A percentile compares a stretch with the other conserved stretches of the same genome.
Conservation (phyloP, 805 yeast species). For the Wickerhamomyces queroliae region DNA sequence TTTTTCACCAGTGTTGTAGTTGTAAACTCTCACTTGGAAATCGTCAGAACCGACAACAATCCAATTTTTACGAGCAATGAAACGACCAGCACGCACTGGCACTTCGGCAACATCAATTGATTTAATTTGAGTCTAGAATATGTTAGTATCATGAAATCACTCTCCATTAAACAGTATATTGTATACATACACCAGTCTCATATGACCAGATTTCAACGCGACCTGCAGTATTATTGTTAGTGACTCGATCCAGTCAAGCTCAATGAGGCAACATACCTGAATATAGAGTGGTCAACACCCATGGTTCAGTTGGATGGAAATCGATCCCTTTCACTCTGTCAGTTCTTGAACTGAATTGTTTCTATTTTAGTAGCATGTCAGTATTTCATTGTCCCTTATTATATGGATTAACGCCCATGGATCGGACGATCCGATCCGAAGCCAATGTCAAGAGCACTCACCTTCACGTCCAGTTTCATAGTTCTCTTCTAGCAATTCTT, state of each 20-base stretch:
- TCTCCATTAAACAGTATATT: not conserved
- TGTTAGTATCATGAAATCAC: slow-evolving; percentile 4
- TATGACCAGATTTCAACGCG: slow-evolving; percentile 88
- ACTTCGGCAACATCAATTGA: slow-evolving; percentile 92
- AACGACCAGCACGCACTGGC: slow-evolving; percentile 94
- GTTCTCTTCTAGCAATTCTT: too few relatives aligned
- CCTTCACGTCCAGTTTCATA: slow-evolving; percentile 24
- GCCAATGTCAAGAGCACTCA: slow-evolving; percentile 7
- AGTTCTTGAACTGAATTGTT: slow-evolving; percentile 83
- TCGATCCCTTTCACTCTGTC: slow-evolving; percentile 98
- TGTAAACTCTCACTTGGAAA: slow-evolving; percentile 87
- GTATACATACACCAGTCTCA: slow-evolving; percentile 51
- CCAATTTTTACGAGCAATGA: slow-evolving; percentile 96
- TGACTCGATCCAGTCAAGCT: not conserved
- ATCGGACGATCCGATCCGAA: not conserved
- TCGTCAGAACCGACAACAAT: slow-evolving; percentile 94
- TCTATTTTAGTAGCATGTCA: slow-evolving; percentile 32
- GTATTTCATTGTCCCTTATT: not conserved
- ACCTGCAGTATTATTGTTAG: slow-evolving; percentile 15
- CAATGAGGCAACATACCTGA: slow-evolving; percentile 49
- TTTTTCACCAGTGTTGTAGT: slow-evolving; percentile 93
- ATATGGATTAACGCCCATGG: not conserved
- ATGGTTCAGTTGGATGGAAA: slow-evolving; percentile 96
- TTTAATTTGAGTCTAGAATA: slow-evolving; percentile 57
- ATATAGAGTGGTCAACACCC: slow-evolving; percentile 89